Evolutionary conservation across 2,329 filamentous ascomycete species (phyloP).

Genomic region (Clonostachys sp.): DNA sequence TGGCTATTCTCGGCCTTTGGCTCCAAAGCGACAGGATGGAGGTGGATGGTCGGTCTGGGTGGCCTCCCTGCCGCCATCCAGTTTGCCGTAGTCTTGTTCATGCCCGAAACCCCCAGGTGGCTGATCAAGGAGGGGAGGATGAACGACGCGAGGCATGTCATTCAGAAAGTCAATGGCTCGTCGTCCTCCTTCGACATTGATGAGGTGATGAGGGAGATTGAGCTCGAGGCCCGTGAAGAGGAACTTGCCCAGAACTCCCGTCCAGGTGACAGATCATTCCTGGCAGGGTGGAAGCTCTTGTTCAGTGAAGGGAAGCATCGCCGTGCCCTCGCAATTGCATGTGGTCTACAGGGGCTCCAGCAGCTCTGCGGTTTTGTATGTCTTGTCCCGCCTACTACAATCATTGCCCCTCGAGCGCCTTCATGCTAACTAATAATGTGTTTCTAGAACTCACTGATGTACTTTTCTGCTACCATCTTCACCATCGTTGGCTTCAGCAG

Average conservation of each 20-base stretch:
- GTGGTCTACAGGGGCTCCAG: conserved; percentile 80
- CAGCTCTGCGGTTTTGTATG: conserved; percentile 80
- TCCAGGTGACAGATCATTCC: too few species aligned
- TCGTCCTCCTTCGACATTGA: conserved; percentile 45
- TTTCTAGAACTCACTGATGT: conserved; percentile 78
- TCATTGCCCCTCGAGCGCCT: not conserved
- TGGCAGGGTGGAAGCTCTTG: conserved; percentile 32
- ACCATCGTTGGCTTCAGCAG: conserved; percentile 71
- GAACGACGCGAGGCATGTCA: conserved; percentile 57
- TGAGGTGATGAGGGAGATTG: conserved; percentile 62
- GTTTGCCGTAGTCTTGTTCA: conserved; percentile 58
- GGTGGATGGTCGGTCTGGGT: conserved; percentile 88
- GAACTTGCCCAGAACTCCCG: conserved; percentile 33
- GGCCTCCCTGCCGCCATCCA: conserved; percentile 73
- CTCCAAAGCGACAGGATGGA: conserved; percentile 60
- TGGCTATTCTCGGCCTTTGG: conserved; percentile 64
- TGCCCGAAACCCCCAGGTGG: conserved; percentile 90
- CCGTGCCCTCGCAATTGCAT: conserved; percentile 78
- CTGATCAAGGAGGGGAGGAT: conserved; percentile 65
- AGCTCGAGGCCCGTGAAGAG: conserved; percentile 71
- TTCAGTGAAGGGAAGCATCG: conserved; percentile 58
- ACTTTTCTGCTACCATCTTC: conserved; percentile 83
- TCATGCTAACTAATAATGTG: not conserved
- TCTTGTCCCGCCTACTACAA: conserved; percentile 7
- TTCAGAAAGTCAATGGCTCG: conserved; percentile 60